Base-by-base conservation (phyloP, 768 basidiomycete species). In the Tricholomella constricta region DNA sequence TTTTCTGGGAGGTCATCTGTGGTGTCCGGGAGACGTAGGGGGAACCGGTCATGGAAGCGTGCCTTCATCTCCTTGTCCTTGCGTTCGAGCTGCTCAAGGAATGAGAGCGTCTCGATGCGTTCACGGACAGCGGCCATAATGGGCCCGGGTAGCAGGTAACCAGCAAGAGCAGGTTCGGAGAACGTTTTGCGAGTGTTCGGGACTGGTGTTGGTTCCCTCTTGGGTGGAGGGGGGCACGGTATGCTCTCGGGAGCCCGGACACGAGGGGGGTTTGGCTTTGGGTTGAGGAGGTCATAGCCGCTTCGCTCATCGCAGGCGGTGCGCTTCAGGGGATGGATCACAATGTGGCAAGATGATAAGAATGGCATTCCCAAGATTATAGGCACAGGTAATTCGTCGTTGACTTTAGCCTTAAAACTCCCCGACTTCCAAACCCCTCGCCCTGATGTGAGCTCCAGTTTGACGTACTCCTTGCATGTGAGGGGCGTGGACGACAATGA, bases 321-420 rank as follows among this genome's bases (percentile, higher is more conserved):
- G 2, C 60, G 53, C 3, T 29, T 35, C 0, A 42, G 20, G 17
- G 54, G 29, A 23, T 68, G 56, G 10, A 65, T 36, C 4, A 65
- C 48, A 38, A 68, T 52, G 23, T 58, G 48, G 36, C 64, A 54
- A 3, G 38, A n/a, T n/a, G n/a, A n/a, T n/a, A n/a, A n/a, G n/a
- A n/a, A n/a, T n/a, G n/a, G n/a, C n/a, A n/a, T n/a, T 60, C 67
- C 65, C 3, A 69, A 53, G 2, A 69, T 34, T 10, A 69, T n/a
- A n/a, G n/a, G n/a, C n/a, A n/a, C n/a, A n/a, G n/a, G n/a, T n/a
- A n/a, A n/a, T n/a, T n/a, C n/a, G 15, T 29, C 40, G 20, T 46
- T 54, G 14, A 69, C 58, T 26, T 65, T 62, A 10, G 63, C 59
- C 23, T 53, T 25, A 36, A 60, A n/a, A n/a, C n/a, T n/a, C n/a